Base-by-base conservation (phyloP, 2,329 filamentous ascomycete genomes). In the Fusarium chaquense region DNA sequence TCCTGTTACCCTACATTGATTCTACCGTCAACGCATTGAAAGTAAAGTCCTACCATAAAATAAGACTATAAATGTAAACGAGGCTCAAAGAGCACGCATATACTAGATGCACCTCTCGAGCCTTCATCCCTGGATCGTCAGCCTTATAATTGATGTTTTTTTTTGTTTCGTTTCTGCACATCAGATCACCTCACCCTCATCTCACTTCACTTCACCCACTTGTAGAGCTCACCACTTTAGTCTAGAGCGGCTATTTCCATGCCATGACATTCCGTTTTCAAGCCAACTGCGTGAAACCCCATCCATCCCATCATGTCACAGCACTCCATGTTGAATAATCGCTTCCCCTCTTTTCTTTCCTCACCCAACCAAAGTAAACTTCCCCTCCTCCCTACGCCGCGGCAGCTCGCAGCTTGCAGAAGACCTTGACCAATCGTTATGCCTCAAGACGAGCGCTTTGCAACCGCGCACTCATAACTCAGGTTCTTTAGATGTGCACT, bases 341-440 rank as follows among this genome's bases (percentile, higher is more conserved):
- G 8, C 22, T 22, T 53, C 45, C 58, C 58, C 64, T 64, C 54
- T 46, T 54, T 49, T 45, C 36, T n/a, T 45, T 51, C 33, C 38
- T 55, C 49, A 52, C 33, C 55, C 67, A 69, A 55, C 62, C 56
- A 64, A 41, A 44, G 38, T 38, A 24, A 24, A 24, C 13, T 26
- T 11, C 41, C 16, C 24, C 41, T 26, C 41, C 49, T 63, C 45
- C 44, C 43, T 59, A 46, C 26, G 32, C 30, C 36, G 43, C 59
- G 66, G 67, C 46, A 60, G 61, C 56, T 61, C 61, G 59, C 58
- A 71, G 58, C 49, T 36, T 41, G 35, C 49, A 52, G 49, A 10
- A 32, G 55, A 46, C 54, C 15, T 40, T 36, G 61, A 33, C 70
- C 70, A 72, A 72, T 72, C 63, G 57, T 24, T 22, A 26, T 33